These are phyloP conservation scores for Blastobotrys peoriensis DNA, from an alignment of 805 yeast species.

Conservation along the genomic window DNA sequence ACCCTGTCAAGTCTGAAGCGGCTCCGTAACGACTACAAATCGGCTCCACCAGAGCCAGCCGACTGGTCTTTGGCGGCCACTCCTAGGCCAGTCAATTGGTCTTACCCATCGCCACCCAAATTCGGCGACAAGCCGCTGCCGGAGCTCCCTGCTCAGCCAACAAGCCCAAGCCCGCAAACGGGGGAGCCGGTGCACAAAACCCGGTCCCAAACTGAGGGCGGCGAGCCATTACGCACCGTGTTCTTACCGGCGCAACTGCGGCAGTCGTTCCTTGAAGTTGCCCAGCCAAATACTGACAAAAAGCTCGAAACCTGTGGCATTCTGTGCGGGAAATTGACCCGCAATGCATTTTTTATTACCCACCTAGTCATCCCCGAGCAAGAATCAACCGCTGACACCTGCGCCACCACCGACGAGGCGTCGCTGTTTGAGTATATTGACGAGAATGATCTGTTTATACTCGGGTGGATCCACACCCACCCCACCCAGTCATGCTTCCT, in stretches of 20 bases:
- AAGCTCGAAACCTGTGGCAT: conserved; percentile 64
- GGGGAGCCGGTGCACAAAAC: conserved; percentile 18
- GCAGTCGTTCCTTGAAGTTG: conserved; percentile 39
- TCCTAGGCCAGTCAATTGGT: not conserved
- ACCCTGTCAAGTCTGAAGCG: conserved; percentile 11
- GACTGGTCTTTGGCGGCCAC: not conserved
- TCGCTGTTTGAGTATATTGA: conserved; percentile 51
- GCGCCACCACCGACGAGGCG: conserved; percentile 57
- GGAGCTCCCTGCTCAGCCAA: not conserved
- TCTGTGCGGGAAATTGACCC: conserved; percentile 53
- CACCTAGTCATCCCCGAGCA: conserved; percentile 59
- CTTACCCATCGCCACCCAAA: conserved; percentile 2
- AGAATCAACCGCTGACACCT: conserved; percentile 56
- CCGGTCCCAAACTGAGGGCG: conserved; percentile 46
- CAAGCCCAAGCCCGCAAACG: conserved; percentile 4
- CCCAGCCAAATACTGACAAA: conserved; percentile 42
- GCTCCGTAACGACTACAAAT: conserved; percentile 4
- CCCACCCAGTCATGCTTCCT: conserved; percentile 68
- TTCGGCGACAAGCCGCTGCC: not conserved
- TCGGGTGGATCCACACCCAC: conserved; percentile 73
- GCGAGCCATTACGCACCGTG: conserved; percentile 46
- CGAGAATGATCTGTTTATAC: conserved; percentile 48
- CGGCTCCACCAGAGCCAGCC: no score
- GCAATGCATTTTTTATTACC: conserved; percentile 59
- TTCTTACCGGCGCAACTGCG: conserved; percentile 45